Percentiles rank a stretch among this genome's conserved stretches.
Conservation (phyloP, 495 filamentous ascomycete genomes). For the Cenococcum geophilum region DNA sequence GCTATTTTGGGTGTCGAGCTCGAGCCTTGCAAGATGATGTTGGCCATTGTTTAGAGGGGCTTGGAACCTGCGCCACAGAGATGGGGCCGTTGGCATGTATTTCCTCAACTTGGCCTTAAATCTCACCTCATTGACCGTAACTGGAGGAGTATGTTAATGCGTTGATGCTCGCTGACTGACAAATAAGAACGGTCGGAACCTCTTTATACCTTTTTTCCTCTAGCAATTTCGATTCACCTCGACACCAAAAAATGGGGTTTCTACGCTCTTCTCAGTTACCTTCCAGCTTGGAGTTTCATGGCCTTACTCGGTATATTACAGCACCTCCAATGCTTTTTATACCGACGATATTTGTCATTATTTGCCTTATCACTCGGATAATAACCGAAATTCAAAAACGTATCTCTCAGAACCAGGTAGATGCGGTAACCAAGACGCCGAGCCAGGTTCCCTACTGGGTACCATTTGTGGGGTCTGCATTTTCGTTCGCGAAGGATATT, state of each 20-base stretch:
- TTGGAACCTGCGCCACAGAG: too few relatives aligned
- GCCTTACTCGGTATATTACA: background rate
- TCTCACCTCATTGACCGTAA: too few relatives aligned
- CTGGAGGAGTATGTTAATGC: too few relatives aligned
- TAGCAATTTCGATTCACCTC: background rate
- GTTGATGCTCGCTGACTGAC: too few relatives aligned
- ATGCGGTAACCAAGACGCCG: conserved; percentile 5
- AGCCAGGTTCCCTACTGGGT: conserved; percentile 15
- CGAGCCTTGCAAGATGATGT: too few relatives aligned
- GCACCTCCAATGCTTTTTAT: background rate
- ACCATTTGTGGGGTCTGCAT: conserved; percentile 14
- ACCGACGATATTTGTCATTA: background rate
- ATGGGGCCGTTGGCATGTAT: too few relatives aligned
- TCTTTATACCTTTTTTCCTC: background rate
- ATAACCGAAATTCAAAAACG: conserved; percentile 7
- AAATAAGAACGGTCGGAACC: background rate
- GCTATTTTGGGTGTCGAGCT: too few relatives aligned
- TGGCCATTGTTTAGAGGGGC: too few relatives aligned
- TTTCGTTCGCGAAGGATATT: conserved; percentile 16
- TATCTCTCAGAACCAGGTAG: conserved; percentile 1
- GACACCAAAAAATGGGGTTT: conserved; percentile 8
- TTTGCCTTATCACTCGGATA: conserved; percentile 11
- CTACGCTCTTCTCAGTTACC: conserved; percentile 5
- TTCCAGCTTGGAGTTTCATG: background rate
- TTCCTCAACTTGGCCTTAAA: too few relatives aligned